These are phyloP conservation scores for Coniosporium uncinatum DNA, from an alignment of 2,329 filamentous ascomycete species.

Conservation along the genomic window DNA sequence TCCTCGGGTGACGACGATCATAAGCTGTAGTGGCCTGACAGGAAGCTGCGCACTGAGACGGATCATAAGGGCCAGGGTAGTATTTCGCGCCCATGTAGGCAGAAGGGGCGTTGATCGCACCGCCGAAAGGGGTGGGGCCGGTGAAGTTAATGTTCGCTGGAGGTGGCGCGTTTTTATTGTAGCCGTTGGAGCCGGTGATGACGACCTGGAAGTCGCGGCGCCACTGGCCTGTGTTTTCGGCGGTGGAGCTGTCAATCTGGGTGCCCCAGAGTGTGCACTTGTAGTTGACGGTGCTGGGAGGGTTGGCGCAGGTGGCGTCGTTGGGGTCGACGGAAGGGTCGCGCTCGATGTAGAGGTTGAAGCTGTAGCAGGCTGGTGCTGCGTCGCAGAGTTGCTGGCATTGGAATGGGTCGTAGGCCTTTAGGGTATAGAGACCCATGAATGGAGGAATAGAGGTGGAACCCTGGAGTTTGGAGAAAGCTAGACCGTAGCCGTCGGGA, in stretches of 20 bases:
- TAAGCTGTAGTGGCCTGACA: conserved; percentile 6
- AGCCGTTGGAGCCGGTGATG: conserved; percentile 13
- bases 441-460: too few species aligned
- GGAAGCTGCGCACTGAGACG: conserved; percentile 11
- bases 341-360: conserved; percentile 28
- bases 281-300: conserved; percentile 17
- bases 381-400: conserved; percentile 21
- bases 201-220: conserved; percentile 12
- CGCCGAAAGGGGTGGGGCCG: conserved; percentile 14
- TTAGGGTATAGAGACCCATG: conserved; percentile 12
- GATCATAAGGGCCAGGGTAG: conserved; percentile 12
- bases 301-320: conserved; percentile 20
- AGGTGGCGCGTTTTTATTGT: conserved; percentile 7
- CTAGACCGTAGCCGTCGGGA: too few species aligned
- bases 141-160: conserved; percentile 3
- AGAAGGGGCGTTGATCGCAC: conserved; percentile 18
- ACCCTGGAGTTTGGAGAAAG: too few species aligned
- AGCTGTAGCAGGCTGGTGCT: conserved; percentile 17
- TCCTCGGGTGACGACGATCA: not conserved
- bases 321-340: conserved; percentile 23
- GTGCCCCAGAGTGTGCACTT: conserved; percentile 22
- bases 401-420: conserved; percentile 17
- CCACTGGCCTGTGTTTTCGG: conserved; percentile 17
- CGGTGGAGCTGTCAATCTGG: conserved; percentile 12
- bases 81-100: conserved; percentile 18